Percentiles rank a stretch among this genome's conserved stretches.
Evolutionary conservation across 148 eudicot species (phyloP).

Genomic region (Heliosperma pusillum): DNA sequence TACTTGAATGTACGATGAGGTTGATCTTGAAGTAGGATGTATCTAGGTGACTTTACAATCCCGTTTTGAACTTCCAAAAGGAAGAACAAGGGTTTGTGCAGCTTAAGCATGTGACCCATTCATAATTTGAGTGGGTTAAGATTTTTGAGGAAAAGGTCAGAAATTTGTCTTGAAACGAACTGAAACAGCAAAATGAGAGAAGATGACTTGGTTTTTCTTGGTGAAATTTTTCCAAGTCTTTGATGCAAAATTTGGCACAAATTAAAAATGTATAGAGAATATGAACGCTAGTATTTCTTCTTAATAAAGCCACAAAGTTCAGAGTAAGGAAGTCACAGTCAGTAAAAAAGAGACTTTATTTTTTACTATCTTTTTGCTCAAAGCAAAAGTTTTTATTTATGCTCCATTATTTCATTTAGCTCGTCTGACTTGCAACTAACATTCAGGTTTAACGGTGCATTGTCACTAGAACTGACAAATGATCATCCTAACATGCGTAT

Average conservation of each 20-base stretch:
- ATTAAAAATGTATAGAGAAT: no score
- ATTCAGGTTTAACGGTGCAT: constrained; percentile 82
- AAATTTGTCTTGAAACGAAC: neutral
- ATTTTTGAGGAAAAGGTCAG: neutral
- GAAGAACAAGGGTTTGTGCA: neutral
- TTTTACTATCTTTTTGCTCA: neutral
- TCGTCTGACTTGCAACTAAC: constrained; percentile 15
- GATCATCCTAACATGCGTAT: constrained; percentile 94
- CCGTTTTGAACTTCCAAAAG: neutral
- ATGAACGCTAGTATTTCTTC: no score
- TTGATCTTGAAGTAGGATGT: neutral
- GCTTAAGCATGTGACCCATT: neutral
- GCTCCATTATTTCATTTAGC: neutral
- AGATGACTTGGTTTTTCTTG: no score
- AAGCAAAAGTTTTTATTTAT: neutral
- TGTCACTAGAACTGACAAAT: constrained; percentile 79
- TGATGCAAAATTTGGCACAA: no score
- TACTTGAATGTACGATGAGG: neutral
- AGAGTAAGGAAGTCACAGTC: no score
- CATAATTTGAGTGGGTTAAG: neutral
- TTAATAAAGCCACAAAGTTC: no score
- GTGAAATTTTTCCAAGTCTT: no score
- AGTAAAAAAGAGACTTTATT: no score
- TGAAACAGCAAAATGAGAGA: no score
- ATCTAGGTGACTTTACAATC: neutral